phyloP scores from a whole-genome alignment of 371 early-diverging fungal genomes.

The Lichtheimia ramosa region DNA sequence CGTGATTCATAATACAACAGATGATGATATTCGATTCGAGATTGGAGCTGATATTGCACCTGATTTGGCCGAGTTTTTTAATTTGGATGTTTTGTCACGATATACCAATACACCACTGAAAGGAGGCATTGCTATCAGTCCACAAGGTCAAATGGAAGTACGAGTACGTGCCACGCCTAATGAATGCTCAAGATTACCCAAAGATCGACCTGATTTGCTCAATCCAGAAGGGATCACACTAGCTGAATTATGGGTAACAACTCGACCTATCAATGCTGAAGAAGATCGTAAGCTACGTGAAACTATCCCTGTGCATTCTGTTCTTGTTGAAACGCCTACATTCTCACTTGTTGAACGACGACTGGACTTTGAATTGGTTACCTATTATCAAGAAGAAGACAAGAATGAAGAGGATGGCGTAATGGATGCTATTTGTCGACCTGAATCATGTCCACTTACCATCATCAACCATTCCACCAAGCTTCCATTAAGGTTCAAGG shows the following conservation, averaged over 20 bases:
- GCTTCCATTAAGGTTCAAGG: conserved; percentile 68
- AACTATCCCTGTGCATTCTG: conserved; percentile 68
- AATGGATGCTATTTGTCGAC: conserved; percentile 28
- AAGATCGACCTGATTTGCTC: conserved; percentile 52
- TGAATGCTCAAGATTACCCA: conserved; percentile 60
- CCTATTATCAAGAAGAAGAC: conserved; percentile 52
- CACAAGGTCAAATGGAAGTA: conserved; percentile 74
- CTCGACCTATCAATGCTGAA: conserved; percentile 40
- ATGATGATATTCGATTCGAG: conserved; percentile 80
- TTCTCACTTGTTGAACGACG: conserved; percentile 66
- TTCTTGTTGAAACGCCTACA: conserved; percentile 64
- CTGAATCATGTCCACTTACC: conserved; percentile 42
- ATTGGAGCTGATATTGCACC: conserved; percentile 65
- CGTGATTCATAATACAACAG: conserved; percentile 71
- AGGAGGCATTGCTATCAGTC: conserved; percentile 69
- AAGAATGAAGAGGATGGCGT: conserved; percentile 17
- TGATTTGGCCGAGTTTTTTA: conserved; percentile 61
- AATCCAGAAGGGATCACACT: conserved; percentile 61
- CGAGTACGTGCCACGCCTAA: conserved; percentile 70
- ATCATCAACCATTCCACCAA: conserved; percentile 67
- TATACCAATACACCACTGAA: conserved; percentile 82
- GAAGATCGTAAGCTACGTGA: conserved; percentile 44
- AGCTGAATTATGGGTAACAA: conserved; percentile 63
- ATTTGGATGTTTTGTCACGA: conserved; percentile 76
- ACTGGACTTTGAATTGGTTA: conserved; percentile 59